Conservation (phyloP, 768 basidiomycete genomes). For the Tubosaeta sp. region DNA sequence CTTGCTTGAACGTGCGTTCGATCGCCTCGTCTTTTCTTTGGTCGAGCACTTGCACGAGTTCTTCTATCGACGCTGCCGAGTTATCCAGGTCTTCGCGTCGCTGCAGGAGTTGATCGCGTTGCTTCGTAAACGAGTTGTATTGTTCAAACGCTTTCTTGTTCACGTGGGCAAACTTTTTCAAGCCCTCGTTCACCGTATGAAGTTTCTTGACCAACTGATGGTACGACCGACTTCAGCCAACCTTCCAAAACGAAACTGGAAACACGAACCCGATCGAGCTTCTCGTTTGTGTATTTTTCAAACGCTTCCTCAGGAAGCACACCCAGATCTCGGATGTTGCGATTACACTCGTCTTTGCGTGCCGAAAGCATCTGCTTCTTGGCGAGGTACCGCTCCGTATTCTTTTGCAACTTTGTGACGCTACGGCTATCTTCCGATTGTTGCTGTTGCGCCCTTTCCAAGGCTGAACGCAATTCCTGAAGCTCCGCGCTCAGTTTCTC, state of each 20-base stretch:
- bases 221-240: slow-evolving; percentile 4
- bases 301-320: slow-evolving; percentile 97
- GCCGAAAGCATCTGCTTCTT: slow-evolving; percentile 82
- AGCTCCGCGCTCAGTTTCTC: slow-evolving; percentile 58
- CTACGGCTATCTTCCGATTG: slow-evolving; percentile 84
- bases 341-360: slow-evolving; percentile 91
- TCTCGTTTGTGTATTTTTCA: slow-evolving; percentile 86
- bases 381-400: slow-evolving; percentile 88
- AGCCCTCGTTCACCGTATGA: slow-evolving; percentile 85
- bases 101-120: slow-evolving; percentile 83
- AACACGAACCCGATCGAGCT: slow-evolving; percentile 73
- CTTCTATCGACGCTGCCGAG: slow-evolving; percentile 84
- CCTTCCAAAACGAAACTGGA: background rate
- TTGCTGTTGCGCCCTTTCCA: slow-evolving; percentile 76
- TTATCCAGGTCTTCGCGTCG: slow-evolving; percentile 90
- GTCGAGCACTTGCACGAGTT: slow-evolving; percentile 90
- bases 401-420: slow-evolving; percentile 91
- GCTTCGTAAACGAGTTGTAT: slow-evolving; percentile 96
- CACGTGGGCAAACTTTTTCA: slow-evolving; percentile 97
- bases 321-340: slow-evolving; percentile 93
- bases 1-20: slow-evolving; percentile 97
- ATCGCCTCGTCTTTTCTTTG: slow-evolving; percentile 98
- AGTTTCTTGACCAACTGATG: slow-evolving; percentile 85
- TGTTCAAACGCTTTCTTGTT: slow-evolving; percentile 99
- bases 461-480: slow-evolving; percentile 56